Percentiles rank a stretch among this genome's conserved stretches.
Evolutionary conservation across 176 grass and related monocot genomes (phyloP).

Genomic region (Oryza meridionalis): DNA sequence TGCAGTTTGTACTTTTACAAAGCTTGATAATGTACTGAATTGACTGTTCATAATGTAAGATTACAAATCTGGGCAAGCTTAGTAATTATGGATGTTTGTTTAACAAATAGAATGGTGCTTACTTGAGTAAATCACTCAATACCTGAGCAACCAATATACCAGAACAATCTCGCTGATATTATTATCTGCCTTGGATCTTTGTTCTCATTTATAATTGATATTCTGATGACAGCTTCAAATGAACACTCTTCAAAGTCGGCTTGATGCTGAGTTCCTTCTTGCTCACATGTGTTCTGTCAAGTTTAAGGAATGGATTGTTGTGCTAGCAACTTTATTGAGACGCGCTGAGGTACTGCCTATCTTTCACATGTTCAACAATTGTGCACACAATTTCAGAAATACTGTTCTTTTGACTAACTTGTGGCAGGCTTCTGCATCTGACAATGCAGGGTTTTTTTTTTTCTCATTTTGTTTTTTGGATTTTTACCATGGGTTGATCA

Average conservation of each 20-base stretch:
- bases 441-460: neutral
- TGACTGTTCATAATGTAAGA: neutral
- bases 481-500: neutral
- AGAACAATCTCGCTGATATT: neutral
- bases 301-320: conserved; percentile 99
- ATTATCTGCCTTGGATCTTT: conserved; percentile 7
- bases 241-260: conserved; percentile 92
- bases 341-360: conserved; percentile 75
- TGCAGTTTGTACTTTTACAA: neutral
- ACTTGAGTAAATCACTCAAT: neutral
- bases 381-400: neutral
- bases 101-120: conserved; percentile 17
- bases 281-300: conserved; percentile 99
- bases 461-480: neutral
- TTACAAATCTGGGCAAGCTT: conserved; percentile 14
- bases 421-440: conserved; percentile 21
- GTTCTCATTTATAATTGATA: conserved; percentile 22
- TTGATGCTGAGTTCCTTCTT: conserved; percentile 98
- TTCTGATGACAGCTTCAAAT: conserved; percentile 77
- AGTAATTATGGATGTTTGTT: neutral
- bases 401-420: conserved; percentile 3
- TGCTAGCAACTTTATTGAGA: conserved; percentile 88
- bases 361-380: conserved; percentile 23
- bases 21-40: neutral
- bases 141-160: neutral